Percentiles rank a stretch among this genome's conserved stretches.
These are phyloP conservation scores for Cercospora citrullina DNA, from an alignment of 2,329 filamentous ascomycete genomes.

Conservation along the genomic window DNA sequence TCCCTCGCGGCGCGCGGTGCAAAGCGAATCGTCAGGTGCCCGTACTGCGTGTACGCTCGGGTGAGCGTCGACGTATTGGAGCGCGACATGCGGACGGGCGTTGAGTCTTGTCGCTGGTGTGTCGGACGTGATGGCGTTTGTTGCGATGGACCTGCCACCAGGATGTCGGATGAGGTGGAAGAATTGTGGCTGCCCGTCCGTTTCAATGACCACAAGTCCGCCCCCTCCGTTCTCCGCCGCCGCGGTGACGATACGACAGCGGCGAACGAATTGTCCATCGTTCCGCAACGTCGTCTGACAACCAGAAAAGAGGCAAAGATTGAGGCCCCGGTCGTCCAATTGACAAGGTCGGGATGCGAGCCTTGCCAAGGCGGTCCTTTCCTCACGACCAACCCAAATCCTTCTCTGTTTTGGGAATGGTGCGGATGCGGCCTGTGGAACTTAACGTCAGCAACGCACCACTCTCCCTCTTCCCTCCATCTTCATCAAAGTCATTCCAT, in stretches of 20 bases:
- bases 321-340: constrained; percentile 8
- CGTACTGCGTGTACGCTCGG: constrained; percentile 8
- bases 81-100: constrained; percentile 8
- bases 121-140: constrained; percentile 3
- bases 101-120: neutral
- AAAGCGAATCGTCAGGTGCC: constrained; percentile 21
- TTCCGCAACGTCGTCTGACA: constrained; percentile 5
- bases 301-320: constrained; percentile 4
- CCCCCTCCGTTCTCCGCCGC: constrained; percentile 15
- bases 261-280: constrained; percentile 12
- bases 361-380: constrained; percentile 7
- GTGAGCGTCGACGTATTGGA: constrained; percentile 5
- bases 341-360: constrained; percentile 1
- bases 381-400: constrained; percentile 8
- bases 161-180: constrained; percentile 33
- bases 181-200: constrained; percentile 26
- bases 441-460: constrained; percentile 5
- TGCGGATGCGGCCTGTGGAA: neutral
- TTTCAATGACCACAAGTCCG: constrained; percentile 9
- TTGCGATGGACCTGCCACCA: constrained; percentile 27
- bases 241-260: constrained; percentile 14
- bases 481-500: neutral
- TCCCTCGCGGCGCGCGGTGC: constrained; percentile 17
- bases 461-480: neutral
- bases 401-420: constrained; percentile 10